Conservation (phyloP, 176 grass and related monocot species). For the Coix lacrymajobi region DNA sequence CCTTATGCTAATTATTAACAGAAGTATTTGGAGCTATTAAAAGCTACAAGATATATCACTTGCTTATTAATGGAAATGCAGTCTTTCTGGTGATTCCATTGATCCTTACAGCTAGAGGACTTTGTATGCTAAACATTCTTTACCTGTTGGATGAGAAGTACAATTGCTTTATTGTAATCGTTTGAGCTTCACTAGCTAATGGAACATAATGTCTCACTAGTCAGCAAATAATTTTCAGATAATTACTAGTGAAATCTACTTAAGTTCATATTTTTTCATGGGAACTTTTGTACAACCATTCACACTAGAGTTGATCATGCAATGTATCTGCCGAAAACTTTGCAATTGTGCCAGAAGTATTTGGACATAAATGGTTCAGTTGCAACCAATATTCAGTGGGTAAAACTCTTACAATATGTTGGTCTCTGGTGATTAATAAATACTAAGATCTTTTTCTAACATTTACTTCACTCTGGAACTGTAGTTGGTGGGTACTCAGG, state of each 20-base stretch:
- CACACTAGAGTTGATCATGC: not conserved
- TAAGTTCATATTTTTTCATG: not conserved
- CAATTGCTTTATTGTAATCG: not conserved
- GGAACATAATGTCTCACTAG: not conserved
- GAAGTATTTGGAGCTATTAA: not conserved
- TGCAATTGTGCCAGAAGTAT: not conserved
- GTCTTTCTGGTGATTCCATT: not conserved
- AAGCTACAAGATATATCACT: not conserved
- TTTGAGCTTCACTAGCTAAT: not conserved
- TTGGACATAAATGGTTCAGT: not conserved
- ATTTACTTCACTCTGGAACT: not conserved
- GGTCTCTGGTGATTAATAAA: not conserved
- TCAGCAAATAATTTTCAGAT: not conserved
- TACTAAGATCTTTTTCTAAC: not conserved
- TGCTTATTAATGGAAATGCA: not conserved
- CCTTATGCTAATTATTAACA: not conserved
- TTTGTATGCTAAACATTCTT: not conserved
- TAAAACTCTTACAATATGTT: not conserved
- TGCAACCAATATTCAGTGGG: not conserved
- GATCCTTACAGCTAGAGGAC: not conserved
- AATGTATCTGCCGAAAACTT: not conserved
- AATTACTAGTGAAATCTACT: not conserved
- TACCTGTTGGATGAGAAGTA: not conserved
- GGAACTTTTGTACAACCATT: not conserved
- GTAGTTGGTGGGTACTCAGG: not conserved